Conservation (phyloP, 129 eudicot species). For the Dittrichia graveolens region DNA sequence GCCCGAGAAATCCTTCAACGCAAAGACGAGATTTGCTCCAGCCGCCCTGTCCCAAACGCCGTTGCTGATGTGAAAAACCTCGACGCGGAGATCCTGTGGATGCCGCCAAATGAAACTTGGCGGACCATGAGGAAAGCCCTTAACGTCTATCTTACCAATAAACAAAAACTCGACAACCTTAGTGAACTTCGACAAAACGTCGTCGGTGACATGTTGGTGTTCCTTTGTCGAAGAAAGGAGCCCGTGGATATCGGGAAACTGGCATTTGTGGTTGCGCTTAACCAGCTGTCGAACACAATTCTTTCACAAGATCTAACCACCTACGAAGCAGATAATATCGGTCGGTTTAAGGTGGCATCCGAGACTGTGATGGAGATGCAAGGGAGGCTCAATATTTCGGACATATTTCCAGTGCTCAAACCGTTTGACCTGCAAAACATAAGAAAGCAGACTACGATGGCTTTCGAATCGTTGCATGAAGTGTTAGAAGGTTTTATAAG, state of each 20-base stretch:
- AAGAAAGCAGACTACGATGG: constrained; percentile 39
- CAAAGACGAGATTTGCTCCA: constrained; percentile 51
- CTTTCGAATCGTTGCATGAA: constrained; percentile 39
- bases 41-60: constrained; percentile 47
- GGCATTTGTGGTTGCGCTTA: constrained; percentile 49
- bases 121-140: constrained; percentile 46
- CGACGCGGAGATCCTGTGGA: constrained; percentile 48
- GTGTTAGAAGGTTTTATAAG: constrained; percentile 29
- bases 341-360: constrained; percentile 42
- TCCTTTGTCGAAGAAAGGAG: constrained; percentile 14
- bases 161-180: constrained; percentile 44
- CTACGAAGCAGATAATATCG: constrained; percentile 26
- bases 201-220: constrained; percentile 38
- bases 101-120: constrained; percentile 46
- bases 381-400: constrained; percentile 55
- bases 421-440: constrained; percentile 60
- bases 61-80: constrained; percentile 34
- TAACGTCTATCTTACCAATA: constrained; percentile 39
- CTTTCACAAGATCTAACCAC: constrained; percentile 47
- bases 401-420: constrained; percentile 49
- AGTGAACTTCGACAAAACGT: constrained; percentile 38
- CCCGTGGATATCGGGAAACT: constrained; percentile 43
- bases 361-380: constrained; percentile 46
- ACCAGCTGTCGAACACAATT: constrained; percentile 53
- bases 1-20: constrained; percentile 61